Base-by-base conservation (phyloP, 495 filamentous ascomycete species). In the Penicillium manginii region DNA sequence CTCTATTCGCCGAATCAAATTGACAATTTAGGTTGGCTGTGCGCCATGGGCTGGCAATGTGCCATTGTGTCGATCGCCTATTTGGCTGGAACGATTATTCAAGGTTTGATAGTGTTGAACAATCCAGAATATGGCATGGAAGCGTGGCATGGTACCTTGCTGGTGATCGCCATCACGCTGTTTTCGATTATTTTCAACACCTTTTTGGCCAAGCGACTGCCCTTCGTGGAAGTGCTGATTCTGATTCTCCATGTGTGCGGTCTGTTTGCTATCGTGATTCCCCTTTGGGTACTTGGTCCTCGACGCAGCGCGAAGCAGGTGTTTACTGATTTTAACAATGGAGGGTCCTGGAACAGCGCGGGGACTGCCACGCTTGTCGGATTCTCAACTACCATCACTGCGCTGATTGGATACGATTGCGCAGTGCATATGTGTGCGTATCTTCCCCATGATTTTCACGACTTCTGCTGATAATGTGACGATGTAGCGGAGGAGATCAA, bases 201-300 rank as follows among this genome's bases (percentile, higher is more conserved):
- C 1, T 68, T 67, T 43, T 59, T 72, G 9, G 70, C 75, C 2
- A 65, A 68, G 40, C 52, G 63, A n/a, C 58, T 82, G 47, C 76
- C 80, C 0, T 62, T 67, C 23, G 51, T 81, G 11, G 72, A 81
- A 56, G 72, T 59, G 0, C 52, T 76, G 3, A 73, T 72, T 29
- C 52, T 81, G 17, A 61, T 80, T 19, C 52, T 73, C 2, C 78
- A 83, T 59, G 51, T 78, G 18, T 66, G 62, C 21, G 77, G 74
- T 6, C 77, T 77, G 40, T 62, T 68, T 23, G 69, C 58, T 4
- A 67, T 71, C 18, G 40, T 75, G 1, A 74, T 84, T 10, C 73
- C 77, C 0, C 64, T 87, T 22, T 78, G 75, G 65, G 74, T 75
- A 14, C 68, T 82, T 43, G 70, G 69, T n/a, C 73, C 74, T 2